Conservation (phyloP, 2,329 filamentous ascomycete genomes). For the Celoporthe dispersa region DNA sequence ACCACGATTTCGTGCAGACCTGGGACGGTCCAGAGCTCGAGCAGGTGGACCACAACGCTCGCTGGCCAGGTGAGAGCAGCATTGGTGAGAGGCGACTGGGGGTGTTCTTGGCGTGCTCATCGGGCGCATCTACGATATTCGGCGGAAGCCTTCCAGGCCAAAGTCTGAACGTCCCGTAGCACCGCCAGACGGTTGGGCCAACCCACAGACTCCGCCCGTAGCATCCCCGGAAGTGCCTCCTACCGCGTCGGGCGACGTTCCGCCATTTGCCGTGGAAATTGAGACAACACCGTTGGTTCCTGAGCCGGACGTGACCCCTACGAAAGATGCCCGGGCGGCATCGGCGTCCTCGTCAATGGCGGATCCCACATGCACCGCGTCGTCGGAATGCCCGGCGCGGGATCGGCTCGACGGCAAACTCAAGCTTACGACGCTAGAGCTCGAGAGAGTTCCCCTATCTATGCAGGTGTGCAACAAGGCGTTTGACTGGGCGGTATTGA, state of each 20-base stretch:
- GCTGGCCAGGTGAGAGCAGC: constrained; percentile 59
- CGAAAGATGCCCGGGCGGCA: constrained; percentile 8
- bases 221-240: constrained; percentile 13
- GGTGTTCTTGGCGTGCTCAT: constrained; percentile 72
- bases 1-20: constrained; percentile 59
- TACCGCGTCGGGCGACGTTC: background rate
- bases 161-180: constrained; percentile 9
- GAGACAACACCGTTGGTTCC: constrained; percentile 12
- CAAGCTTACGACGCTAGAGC: constrained; percentile 71
- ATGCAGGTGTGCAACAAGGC: constrained; percentile 70
- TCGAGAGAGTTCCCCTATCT: constrained; percentile 77
- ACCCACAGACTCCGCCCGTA: constrained; percentile 5
- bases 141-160: constrained; percentile 35
- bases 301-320: constrained; percentile 8
- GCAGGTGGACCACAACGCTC: constrained; percentile 64
- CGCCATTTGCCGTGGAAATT: constrained; percentile 3
- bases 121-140: constrained; percentile 67
- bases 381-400: constrained; percentile 33
- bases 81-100: constrained; percentile 68
- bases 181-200: background rate
- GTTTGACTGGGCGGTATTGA: constrained; percentile 76
- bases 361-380: background rate
- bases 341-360: constrained; percentile 4
- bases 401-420: constrained; percentile 61
- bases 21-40: constrained; percentile 67